These are phyloP conservation scores for Tylopilus orsonianus DNA, from an alignment of 1,284 basidiomycete species.

Conservation along the genomic window DNA sequence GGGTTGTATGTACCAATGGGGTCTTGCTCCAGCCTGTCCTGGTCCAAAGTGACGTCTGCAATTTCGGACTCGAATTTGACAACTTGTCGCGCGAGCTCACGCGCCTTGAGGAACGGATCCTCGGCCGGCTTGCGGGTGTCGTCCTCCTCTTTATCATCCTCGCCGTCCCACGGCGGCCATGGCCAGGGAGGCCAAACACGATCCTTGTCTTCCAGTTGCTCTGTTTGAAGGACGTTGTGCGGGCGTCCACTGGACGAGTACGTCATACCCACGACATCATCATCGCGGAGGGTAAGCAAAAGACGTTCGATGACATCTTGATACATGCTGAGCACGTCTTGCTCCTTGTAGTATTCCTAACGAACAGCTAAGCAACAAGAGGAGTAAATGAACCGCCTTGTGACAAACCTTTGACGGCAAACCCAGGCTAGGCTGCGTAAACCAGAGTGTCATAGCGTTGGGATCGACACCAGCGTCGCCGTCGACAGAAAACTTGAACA, in stretches of 20 bases:
- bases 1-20: slow-evolving; percentile 93
- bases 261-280: slow-evolving; percentile 30
- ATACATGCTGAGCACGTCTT: slow-evolving; percentile 70
- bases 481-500: slow-evolving; percentile 81
- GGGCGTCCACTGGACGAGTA: slow-evolving; percentile 11
- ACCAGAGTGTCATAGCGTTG: slow-evolving; percentile 82
- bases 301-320: slow-evolving; percentile 68
- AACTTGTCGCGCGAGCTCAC: slow-evolving; percentile 70
- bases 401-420: slow-evolving; percentile 78
- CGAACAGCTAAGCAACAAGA: slow-evolving; percentile 7
- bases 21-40: slow-evolving; percentile 72
- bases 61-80: slow-evolving; percentile 81
- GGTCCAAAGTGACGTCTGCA: slow-evolving; percentile 80
- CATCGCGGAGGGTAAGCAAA: slow-evolving; percentile 60
- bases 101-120: slow-evolving; percentile 46
- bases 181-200: slow-evolving; percentile 81
- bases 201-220: slow-evolving; percentile 53
- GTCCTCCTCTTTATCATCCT: slow-evolving; percentile 53
- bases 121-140: slow-evolving; percentile 41
- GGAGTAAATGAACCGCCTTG: background rate
- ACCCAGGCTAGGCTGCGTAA: slow-evolving; percentile 82
- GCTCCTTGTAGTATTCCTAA: slow-evolving; percentile 90
- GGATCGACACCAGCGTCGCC: slow-evolving; percentile 92
- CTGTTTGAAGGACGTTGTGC: slow-evolving; percentile 23
- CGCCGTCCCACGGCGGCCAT: slow-evolving; percentile 78